Evolutionary conservation across 2,329 filamentous ascomycete species (phyloP).

Genomic region (Clonostachys byssicola): DNA sequence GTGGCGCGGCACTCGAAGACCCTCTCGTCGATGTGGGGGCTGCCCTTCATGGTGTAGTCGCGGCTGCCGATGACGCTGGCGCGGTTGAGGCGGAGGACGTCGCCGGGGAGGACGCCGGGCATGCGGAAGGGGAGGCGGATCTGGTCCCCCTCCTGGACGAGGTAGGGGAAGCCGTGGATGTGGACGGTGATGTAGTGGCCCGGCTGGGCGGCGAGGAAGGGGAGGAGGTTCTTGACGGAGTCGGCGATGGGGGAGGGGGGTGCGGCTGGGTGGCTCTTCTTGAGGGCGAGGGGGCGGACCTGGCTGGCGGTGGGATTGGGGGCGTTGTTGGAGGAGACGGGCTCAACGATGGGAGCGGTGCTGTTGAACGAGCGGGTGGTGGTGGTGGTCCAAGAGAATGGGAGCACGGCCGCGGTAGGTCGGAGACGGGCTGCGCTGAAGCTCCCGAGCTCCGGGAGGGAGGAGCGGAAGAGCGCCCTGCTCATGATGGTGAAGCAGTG

Average conservation of each 20-base stretch:
- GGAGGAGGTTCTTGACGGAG: slow-evolving; percentile 58
- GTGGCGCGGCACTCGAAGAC: slow-evolving; percentile 82
- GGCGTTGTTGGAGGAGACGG: slow-evolving; percentile 25
- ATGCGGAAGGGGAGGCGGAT: slow-evolving; percentile 78
- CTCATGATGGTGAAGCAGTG: slow-evolving; percentile 43
- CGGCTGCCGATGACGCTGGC: slow-evolving; percentile 78
- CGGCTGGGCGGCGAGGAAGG: slow-evolving; percentile 68
- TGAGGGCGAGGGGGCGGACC: slow-evolving; percentile 27
- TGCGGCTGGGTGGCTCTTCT: slow-evolving; percentile 29
- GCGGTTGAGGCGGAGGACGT: slow-evolving; percentile 82
- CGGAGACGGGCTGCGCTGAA: slow-evolving; percentile 19
- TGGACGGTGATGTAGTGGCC: slow-evolving; percentile 76
- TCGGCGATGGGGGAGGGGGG: slow-evolving; percentile 40
- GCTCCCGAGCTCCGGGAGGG: slow-evolving; percentile 51
- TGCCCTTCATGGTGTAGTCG: slow-evolving; percentile 83
- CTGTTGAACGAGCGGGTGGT: slow-evolving; percentile 45
- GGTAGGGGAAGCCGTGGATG: slow-evolving; percentile 76
- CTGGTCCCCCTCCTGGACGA: slow-evolving; percentile 71
- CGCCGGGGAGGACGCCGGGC: slow-evolving; percentile 72
- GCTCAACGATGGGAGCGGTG: slow-evolving; percentile 44
- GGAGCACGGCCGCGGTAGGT: not conserved
- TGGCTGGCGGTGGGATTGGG: slow-evolving; percentile 25
- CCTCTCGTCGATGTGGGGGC: slow-evolving; percentile 76
- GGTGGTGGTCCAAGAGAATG: slow-evolving; percentile 35
- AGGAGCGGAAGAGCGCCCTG: slow-evolving; percentile 58